Evolutionary conservation across 2,329 filamentous ascomycete species (phyloP), one percentile per base, ranked within the genome.

Genomic region (Fusarium secorum): DNA sequence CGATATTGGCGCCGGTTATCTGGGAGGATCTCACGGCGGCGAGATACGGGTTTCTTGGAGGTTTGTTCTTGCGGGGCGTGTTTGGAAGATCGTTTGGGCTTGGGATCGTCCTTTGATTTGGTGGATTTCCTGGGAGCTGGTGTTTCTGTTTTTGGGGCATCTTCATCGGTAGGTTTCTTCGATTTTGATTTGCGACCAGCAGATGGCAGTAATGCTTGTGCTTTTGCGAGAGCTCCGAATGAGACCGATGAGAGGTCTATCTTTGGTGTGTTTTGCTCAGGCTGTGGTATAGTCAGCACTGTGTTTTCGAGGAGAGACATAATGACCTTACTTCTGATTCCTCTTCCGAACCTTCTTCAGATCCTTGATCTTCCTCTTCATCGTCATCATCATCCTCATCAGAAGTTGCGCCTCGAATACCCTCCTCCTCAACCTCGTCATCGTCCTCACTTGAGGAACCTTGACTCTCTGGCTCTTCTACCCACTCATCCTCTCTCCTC

Each of bases 161-260:
- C 67, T 22, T 63, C 72, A 6, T 66, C 35, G 33, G 45, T 8
- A 10, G 59, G 17, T 52, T 53, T 45, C 81, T 81, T 73, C 75
- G 73, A 66, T 60, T 68, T 68, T 54, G 74, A 71, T 62, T 76
- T 77, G 28, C 74, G 76, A 15, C 73, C 64, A 52, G 75, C 68
- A 45, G 77, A 73, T 36, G 78, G 83, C 35, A 97, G 81, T 0
- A 89, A 87, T 41, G 90, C 90, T 83, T 97, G 93, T 3, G 94
- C 95, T 84, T 93, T 93, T 71, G 93, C 93, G 42, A 98, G 85
- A n/a, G 93, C 93, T 69, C 94, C 95, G 77, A 98, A 98, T 28
- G 94, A 96, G 71, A 98, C 89, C 66, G 86, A 84, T 13, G 88
- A 83, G 46, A 85, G 81, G 64, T 86, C 84, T 60, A 86, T 78